Conservation (phyloP, 306 rosid species). For the Vigna mungo region DNA sequence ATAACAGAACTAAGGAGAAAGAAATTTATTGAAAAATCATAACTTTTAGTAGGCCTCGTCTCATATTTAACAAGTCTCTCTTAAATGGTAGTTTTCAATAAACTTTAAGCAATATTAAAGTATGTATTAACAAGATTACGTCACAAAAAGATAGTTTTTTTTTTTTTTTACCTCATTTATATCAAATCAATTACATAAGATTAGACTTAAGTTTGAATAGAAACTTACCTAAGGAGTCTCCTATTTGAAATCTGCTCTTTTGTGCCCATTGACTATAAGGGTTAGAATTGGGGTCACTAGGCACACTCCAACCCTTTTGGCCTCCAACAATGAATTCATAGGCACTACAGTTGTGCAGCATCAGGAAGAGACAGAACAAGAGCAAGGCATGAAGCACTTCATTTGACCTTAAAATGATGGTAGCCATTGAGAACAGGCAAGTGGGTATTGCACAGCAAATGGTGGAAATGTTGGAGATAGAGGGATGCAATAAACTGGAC, state of each 20-base stretch:
- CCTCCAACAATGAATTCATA: conserved; percentile 68
- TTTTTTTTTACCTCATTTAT: too few relatives aligned
- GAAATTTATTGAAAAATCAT: neutral
- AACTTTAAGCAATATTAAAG: too few relatives aligned
- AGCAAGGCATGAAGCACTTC: conserved; percentile 49
- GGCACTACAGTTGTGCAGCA: conserved; percentile 62
- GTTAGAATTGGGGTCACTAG: conserved; percentile 56
- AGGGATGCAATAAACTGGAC: conserved; percentile 48
- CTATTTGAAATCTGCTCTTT: conserved; percentile 70
- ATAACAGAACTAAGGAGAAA: neutral
- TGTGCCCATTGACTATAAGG: conserved; percentile 84
- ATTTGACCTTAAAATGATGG: conserved; percentile 39
- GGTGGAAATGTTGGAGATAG: conserved; percentile 40
- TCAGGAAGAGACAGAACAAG: conserved; percentile 54
- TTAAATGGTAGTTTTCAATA: too few relatives aligned
- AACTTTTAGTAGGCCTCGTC: too few relatives aligned
- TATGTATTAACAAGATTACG: too few relatives aligned
- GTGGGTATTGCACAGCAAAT: conserved; percentile 28
- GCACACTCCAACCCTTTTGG: conserved; percentile 73
- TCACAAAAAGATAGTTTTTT: too few relatives aligned
- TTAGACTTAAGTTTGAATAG: conserved; percentile 7
- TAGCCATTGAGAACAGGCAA: conserved; percentile 54
- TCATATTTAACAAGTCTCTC: too few relatives aligned
- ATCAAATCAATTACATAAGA: neutral
- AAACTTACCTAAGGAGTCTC: conserved; percentile 78